Conservation (phyloP, 352 stramenopile genomes). For the Plasmopara muralis region DNA sequence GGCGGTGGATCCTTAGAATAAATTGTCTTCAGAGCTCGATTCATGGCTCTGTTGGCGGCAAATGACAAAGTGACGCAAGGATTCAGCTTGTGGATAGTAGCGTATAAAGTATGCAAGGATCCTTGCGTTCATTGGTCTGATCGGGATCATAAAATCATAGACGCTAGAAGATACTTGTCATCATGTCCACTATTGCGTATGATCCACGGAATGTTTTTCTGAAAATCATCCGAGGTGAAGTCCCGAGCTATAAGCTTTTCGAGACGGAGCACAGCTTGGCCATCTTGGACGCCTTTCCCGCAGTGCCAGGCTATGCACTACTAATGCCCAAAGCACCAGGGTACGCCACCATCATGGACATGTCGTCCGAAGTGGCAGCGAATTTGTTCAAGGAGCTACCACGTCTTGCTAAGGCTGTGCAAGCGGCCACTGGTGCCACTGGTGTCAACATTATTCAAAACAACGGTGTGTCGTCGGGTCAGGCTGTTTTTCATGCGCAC, state of each 20-base stretch:
- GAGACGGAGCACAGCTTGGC: constrained; percentile 81
- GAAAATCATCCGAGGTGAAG: constrained; percentile 74
- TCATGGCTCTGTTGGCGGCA: constrained; percentile 29
- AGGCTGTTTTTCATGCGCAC: constrained; percentile 75
- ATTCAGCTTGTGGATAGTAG: background rate
- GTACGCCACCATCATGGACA: constrained; percentile 63
- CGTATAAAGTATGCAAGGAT: background rate
- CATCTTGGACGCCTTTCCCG: constrained; percentile 76
- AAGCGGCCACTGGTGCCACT: constrained; percentile 56
- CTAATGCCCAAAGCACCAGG: constrained; percentile 61
- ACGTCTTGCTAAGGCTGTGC: constrained; percentile 65
- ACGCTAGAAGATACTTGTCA: too few relatives aligned
- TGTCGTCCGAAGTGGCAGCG: constrained; percentile 62
- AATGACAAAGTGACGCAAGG: constrained; percentile 15
- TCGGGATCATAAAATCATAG: background rate
- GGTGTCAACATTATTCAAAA: constrained; percentile 83
- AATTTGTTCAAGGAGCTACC: constrained; percentile 70
- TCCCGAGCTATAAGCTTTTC: constrained; percentile 80
- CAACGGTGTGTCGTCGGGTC: constrained; percentile 55
- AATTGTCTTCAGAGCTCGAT: constrained; percentile 61
- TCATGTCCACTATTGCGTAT: constrained; percentile 22
- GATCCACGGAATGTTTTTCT: constrained; percentile 73
- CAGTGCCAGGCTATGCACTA: constrained; percentile 56
- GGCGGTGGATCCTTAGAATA: constrained; percentile 38
- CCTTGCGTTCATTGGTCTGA: constrained; percentile 1